Evolutionary conservation across 2,329 filamentous ascomycete genomes (phyloP).

Genomic region (Alternaria postmessia): DNA sequence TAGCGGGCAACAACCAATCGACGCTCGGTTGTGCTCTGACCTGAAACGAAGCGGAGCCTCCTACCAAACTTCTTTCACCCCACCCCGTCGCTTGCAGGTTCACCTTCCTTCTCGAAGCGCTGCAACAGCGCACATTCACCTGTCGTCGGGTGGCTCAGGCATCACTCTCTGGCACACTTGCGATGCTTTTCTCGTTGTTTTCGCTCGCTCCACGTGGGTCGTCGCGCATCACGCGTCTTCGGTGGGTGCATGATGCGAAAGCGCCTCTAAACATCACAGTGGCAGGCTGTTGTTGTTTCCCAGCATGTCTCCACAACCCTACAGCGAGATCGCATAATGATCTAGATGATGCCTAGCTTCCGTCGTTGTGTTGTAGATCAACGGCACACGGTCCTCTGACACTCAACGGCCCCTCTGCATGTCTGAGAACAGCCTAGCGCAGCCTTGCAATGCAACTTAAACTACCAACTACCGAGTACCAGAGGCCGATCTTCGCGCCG

Average conservation of each 20-base stretch:
- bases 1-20: slow-evolving; percentile 31
- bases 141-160: slow-evolving; percentile 42
- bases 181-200: slow-evolving; percentile 23
- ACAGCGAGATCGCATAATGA: slow-evolving; percentile 21
- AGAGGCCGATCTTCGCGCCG: slow-evolving; percentile 17
- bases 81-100: slow-evolving; percentile 24
- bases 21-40: slow-evolving; percentile 12
- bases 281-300: slow-evolving; percentile 36
- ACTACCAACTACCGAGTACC: slow-evolving; percentile 17
- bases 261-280: slow-evolving; percentile 23
- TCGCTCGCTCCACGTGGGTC: slow-evolving; percentile 21
- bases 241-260: slow-evolving; percentile 17
- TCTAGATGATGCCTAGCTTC: slow-evolving; percentile 34
- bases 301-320: slow-evolving; percentile 17
- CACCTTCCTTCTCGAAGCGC: slow-evolving; percentile 38
- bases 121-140: slow-evolving; percentile 37
- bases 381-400: slow-evolving; percentile 28
- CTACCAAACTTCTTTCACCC: slow-evolving; percentile 30
- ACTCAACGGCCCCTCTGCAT: slow-evolving; percentile 22
- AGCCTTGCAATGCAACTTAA: slow-evolving; percentile 16
- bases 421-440: slow-evolving; percentile 25
- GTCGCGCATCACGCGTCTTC: slow-evolving; percentile 29
- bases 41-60: slow-evolving; percentile 33
- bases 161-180: slow-evolving; percentile 30
- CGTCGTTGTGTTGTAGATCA: slow-evolving; percentile 35